These are phyloP conservation scores for Pisolithus thermaeus DNA, from an alignment of 1,284 basidiomycete species.

Conservation along the genomic window DNA sequence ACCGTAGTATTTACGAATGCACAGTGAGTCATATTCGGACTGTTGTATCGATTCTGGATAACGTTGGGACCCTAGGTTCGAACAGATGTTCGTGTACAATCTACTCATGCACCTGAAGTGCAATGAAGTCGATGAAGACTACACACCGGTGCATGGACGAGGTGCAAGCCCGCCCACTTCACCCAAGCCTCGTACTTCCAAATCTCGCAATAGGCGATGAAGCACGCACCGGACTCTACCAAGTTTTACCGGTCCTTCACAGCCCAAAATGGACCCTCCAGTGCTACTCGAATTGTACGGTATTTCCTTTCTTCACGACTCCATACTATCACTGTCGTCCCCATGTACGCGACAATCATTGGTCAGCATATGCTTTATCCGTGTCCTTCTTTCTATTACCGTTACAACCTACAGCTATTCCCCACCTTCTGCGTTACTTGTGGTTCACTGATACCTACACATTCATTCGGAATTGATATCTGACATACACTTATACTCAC, in stretches of 20 bases:
- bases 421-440: background rate
- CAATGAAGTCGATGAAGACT: constrained; percentile 65
- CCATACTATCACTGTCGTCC: background rate
- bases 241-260: background rate
- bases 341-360: background rate
- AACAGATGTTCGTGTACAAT: constrained; percentile 83
- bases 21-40: constrained; percentile 47
- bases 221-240: background rate
- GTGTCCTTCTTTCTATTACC: background rate
- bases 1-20: constrained; percentile 85
- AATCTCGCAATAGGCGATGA: constrained; percentile 30
- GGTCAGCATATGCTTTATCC: background rate
- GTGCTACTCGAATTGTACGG: background rate
- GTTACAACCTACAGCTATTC: background rate
- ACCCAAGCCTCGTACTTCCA: constrained; percentile 27
- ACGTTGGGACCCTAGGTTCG: constrained; percentile 49
- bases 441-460: background rate
- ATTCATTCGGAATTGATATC: background rate
- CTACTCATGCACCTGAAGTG: constrained; percentile 76
- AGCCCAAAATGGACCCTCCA: background rate
- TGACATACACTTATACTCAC: background rate
- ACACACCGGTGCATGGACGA: constrained; percentile 70
- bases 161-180: constrained; percentile 43
- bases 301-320: background rate
- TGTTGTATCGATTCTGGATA: background rate